Base-by-base conservation (phyloP, 2,329 filamentous ascomycete species). In the Ascochyta pisi region DNA sequence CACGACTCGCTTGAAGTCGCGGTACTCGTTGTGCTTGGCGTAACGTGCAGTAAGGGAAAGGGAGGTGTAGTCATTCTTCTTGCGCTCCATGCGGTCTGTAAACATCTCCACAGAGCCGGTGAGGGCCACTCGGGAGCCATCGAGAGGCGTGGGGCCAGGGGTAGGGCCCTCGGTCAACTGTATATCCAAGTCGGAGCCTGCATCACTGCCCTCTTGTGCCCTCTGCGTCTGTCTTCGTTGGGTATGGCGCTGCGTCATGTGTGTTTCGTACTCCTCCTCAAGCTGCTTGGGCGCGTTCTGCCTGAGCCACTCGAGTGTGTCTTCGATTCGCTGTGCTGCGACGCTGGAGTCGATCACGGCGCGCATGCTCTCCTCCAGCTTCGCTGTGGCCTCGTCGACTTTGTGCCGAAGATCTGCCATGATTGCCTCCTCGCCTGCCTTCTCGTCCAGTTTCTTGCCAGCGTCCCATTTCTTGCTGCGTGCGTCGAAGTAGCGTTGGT, bases 1-100 rank as follows among this genome's bases (percentile, higher is more conserved):
- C 3, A 88, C 78, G n/a, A 84, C 74, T 8, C 79, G 76, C 67
- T 86, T 85, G 78, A 89, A 90, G 22, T 79, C 78, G 43, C 80
- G 77, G 72, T 90, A 90, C 47, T 81, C 77, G 62, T 87, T 85
- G 66, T 89, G 80, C 8, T 78, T 75, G 4, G 83, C 79, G 68
- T 90, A 90, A 53, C 83, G 76, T 0, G 67, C 68, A 1, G 53
- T 60, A 24, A 77, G 63, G 5, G 71, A 74, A 7, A 69, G 66
- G 10, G 73, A 73, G 6, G 78, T 76, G 61, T 80, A 82, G 2
- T 75, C 70, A 42, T 79, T 76, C 51, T 78, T 79, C 19, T 78
- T 73, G 23, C 71, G 75, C 12, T 79, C 60, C 47, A 79, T 58
- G 12, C 71, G 69, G 26, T 70, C 65, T 13, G 56, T 60, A 67